phyloP scores from a whole-genome alignment of 1,284 basidiomycete genomes.

The Rhodotorula sp. region DNA sequence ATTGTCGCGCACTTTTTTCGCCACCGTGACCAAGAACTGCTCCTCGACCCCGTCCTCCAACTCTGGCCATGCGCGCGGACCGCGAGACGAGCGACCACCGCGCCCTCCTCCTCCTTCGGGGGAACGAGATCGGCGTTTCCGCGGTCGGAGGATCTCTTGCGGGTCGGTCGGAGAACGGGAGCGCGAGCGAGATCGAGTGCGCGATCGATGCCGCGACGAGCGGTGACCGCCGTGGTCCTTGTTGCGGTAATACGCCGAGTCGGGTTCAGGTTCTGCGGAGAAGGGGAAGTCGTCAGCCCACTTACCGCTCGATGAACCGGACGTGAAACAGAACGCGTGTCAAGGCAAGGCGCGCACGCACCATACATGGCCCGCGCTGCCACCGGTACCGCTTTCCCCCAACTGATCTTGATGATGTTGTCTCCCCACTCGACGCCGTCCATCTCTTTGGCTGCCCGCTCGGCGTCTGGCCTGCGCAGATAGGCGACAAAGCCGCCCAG shows the following conservation, averaged over 20 bases:
- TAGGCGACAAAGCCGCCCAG: constrained; percentile 93
- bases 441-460: constrained; percentile 76
- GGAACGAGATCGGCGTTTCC: constrained; percentile 25
- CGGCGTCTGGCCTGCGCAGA: constrained; percentile 88
- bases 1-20: constrained; percentile 76
- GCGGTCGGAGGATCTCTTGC: constrained; percentile 15
- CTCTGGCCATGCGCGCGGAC: constrained; percentile 51
- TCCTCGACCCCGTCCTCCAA: constrained; percentile 69
- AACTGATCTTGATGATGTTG: constrained; percentile 76
- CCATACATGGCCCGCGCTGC: constrained; percentile 76
- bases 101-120: constrained; percentile 5
- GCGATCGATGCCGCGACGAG: constrained; percentile 11
- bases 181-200: constrained; percentile 46
- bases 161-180: constrained; percentile 42
- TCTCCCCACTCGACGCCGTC: constrained; percentile 94
- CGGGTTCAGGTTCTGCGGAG: constrained; percentile 21
- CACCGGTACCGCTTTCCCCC: constrained; percentile 91
- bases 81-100: constrained; percentile 41
- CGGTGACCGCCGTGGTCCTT: background rate
- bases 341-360: constrained; percentile 52
- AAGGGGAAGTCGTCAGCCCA: background rate
- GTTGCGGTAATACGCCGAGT: constrained; percentile 50
- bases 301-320: background rate
- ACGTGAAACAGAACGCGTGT: background rate
- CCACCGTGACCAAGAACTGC: constrained; percentile 78